Conservation (phyloP, 768 basidiomycete genomes). For the Pisolithus microcarpus region DNA sequence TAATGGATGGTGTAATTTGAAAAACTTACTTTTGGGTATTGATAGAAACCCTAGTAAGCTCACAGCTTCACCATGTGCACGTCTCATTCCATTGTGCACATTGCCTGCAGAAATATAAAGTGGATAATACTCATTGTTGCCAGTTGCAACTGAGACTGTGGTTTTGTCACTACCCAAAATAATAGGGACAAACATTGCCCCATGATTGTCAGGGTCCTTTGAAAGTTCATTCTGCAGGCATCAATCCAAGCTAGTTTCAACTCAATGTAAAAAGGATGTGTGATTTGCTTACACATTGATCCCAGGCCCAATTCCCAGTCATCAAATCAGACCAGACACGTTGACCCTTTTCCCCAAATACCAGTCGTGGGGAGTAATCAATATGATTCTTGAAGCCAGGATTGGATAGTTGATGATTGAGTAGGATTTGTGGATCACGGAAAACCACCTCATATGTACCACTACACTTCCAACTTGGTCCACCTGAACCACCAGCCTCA, state of each 20-base stretch:
- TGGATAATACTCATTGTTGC: conserved; percentile 17
- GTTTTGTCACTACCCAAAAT: conserved; percentile 21
- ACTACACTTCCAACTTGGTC: too few relatives aligned
- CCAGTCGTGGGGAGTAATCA: neutral
- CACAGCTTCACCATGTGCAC: conserved; percentile 5
- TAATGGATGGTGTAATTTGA: too few relatives aligned
- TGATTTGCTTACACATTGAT: conserved; percentile 9
- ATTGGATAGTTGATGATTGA: neutral
- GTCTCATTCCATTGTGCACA: conserved; percentile 10
- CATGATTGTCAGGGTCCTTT: conserved; percentile 9
- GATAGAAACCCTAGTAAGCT: conserved; percentile 9
- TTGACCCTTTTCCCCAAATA: neutral
- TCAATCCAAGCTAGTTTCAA: too few relatives aligned
- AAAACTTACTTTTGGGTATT: conserved; percentile 9
- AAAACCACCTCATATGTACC: too few relatives aligned
- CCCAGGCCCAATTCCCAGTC: neutral
- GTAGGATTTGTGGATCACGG: too few relatives aligned
- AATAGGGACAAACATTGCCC: conserved; percentile 12
- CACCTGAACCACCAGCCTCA: too few relatives aligned
- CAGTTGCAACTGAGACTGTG: conserved; percentile 18
- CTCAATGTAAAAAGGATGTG: too few relatives aligned
- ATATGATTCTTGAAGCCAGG: neutral
- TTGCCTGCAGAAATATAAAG: conserved; percentile 15
- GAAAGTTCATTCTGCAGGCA: neutral
- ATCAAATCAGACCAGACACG: neutral